Evolutionary conservation across 164 flowering plant genomes (phyloP), one percentile per base, ranked within the genome.

Genomic region (Macadamia tetraphylla): DNA sequence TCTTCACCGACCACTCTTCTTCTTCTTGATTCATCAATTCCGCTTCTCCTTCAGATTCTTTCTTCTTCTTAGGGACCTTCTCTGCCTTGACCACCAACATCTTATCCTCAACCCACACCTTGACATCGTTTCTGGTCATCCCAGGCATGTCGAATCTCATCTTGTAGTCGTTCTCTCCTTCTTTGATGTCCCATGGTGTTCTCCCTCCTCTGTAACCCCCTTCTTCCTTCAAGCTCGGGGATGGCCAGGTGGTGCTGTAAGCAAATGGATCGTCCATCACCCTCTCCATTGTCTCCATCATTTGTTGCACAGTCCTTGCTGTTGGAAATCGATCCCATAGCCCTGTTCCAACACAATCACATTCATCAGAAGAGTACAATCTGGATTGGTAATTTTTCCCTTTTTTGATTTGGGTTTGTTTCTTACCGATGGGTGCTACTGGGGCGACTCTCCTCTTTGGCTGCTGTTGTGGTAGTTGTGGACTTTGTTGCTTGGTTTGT

Each of bases 61-160:
- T 70, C 66, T 73, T 75, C 70, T 70, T 71, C 63, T 70, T 71
- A 7, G 64, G 62, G 62, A 29, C 64, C 70, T 91, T 88, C 76
- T 89, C 90, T 0, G 88, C 97, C 67, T 82, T 86, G 0, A 92
- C 80, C 1, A 92, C 92, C 59, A 92, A 75, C 91, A 89, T 88
- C 58, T 82, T 87, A 71, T 92, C 94, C 73, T 92, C 97, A 1
- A 92, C 88, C 82, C 87, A 88, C 1, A 88, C 79, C 80, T 84
- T 91, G 17, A 91, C 94, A 65, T 91, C 97, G 6, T 84, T 77
- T 73, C 81, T 91, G 0, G 85, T 86, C 97, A 91, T 88, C 0
- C 97, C 97, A 0, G 97, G 97, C 96, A 92, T 86, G 78, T 89
- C 95, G 58, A 92, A 92, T 64, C 97, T 83, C 86, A 88, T 74